A percentile compares a stretch with the other conserved stretches of the same genome.
phyloP scores from a whole-genome alignment of 2,329 filamentous ascomycete species.

The Balansia obtecta region DNA sequence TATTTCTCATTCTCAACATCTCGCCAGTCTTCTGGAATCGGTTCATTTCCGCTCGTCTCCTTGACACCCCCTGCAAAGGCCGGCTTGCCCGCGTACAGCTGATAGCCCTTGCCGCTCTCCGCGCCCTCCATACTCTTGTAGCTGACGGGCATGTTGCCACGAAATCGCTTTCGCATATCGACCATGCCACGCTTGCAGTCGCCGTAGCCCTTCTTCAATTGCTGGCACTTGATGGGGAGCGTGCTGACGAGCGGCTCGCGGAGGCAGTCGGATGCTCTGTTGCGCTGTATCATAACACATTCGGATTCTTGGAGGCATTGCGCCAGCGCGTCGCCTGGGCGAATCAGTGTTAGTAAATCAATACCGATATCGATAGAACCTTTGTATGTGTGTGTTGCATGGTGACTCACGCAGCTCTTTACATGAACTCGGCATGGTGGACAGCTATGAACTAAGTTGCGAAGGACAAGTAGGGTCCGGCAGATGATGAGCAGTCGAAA shows the following conservation, averaged over 20 bases:
- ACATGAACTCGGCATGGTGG: constrained; percentile 80
- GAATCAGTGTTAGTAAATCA: background rate
- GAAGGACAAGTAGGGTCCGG: background rate
- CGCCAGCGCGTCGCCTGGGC: constrained; percentile 74
- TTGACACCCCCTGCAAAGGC: constrained; percentile 54
- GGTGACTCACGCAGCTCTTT: constrained; percentile 75
- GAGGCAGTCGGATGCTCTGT: constrained; percentile 79
- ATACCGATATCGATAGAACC: too few species aligned
- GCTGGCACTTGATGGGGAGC: constrained; percentile 79
- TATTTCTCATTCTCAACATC: constrained; percentile 53
- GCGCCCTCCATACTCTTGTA: constrained; percentile 42
- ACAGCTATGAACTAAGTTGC: background rate
- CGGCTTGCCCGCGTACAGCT: constrained; percentile 68
- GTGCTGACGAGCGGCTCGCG: constrained; percentile 68
- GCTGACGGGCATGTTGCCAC: constrained; percentile 79
- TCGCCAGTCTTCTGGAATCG: constrained; percentile 47
- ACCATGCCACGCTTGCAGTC: constrained; percentile 95
- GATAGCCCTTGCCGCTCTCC: constrained; percentile 47
- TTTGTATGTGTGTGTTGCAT: background rate
- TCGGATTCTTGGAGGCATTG: constrained; percentile 93
- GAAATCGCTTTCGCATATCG: constrained; percentile 97
- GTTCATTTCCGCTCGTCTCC: constrained; percentile 56
- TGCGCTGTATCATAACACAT: constrained; percentile 86
- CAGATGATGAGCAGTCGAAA: background rate
- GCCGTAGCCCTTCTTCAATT: constrained; percentile 83